These are phyloP conservation scores for Linnemannia exigua DNA, from an alignment of 192 early-diverging fungal species.

Conservation along the genomic window DNA sequence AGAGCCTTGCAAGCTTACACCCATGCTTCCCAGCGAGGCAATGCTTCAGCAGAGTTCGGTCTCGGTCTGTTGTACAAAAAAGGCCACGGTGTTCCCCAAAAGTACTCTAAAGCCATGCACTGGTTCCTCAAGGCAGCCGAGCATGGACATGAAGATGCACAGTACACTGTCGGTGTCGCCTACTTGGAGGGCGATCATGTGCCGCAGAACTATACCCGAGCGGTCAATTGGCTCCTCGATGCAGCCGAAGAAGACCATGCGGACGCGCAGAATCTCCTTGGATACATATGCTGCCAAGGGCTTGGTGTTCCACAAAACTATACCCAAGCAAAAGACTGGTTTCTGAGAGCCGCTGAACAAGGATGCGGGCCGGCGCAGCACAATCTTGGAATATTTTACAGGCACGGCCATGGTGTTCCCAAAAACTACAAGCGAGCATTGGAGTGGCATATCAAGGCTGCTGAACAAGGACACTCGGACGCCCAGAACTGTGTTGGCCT, in stretches of 20 bases:
- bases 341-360: background rate
- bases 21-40: background rate
- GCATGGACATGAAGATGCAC: background rate
- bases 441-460: background rate
- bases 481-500: too few relatives aligned
- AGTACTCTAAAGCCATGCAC: background rate
- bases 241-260: background rate
- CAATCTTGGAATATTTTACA: too few relatives aligned
- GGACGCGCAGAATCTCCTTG: background rate
- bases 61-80: background rate
- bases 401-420: background rate
- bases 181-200: slow-evolving; percentile 3
- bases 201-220: background rate
- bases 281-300: background rate
- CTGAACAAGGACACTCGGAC: background rate
- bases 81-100: background rate
- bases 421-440: background rate
- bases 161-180: background rate
- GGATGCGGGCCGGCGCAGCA: too few relatives aligned
- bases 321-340: background rate
- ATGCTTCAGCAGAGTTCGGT: background rate
- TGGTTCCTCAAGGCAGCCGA: slow-evolving; percentile 11
- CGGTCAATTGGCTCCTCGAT: background rate
- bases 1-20: background rate
- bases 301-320: background rate